Conservation (phyloP, 1,284 basidiomycete genomes). For the Garcileccinum viscosum region DNA sequence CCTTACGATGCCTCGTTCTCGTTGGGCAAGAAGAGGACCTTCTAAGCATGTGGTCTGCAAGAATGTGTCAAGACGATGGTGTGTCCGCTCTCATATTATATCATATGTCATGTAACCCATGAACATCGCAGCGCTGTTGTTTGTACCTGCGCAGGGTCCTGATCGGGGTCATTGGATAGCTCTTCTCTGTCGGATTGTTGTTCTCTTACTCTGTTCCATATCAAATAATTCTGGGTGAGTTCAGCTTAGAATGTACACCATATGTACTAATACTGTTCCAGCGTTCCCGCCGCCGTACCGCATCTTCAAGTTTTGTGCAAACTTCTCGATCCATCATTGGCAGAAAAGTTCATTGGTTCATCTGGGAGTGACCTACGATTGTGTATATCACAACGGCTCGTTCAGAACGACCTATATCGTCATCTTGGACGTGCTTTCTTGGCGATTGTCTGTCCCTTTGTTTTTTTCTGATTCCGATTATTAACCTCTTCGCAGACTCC, state of each 20-base stretch:
- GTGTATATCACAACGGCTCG: constrained; percentile 24
- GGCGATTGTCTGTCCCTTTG: constrained; percentile 33
- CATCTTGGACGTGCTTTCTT: constrained; percentile 23
- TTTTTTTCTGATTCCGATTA: neutral
- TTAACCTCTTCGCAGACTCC: constrained; percentile 24
- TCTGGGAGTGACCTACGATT: constrained; percentile 20
- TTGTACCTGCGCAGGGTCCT: constrained; percentile 44
- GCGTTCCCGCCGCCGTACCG: constrained; percentile 25
- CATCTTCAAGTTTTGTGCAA: constrained; percentile 38
- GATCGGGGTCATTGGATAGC: constrained; percentile 59
- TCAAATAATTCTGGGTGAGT: constrained; percentile 54
- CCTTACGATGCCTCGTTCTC: constrained; percentile 65
- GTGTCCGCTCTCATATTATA: constrained; percentile 22
- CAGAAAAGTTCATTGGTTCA: constrained; percentile 12
- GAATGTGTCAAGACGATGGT: constrained; percentile 48
- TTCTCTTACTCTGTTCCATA: constrained; percentile 59
- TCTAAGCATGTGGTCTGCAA: constrained; percentile 57
- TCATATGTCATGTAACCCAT: constrained; percentile 9
- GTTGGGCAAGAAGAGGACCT: constrained; percentile 61
- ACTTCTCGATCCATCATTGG: constrained; percentile 28
- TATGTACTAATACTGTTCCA: constrained; percentile 30
- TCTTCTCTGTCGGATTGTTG: constrained; percentile 55
- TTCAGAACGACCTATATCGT: constrained; percentile 25
- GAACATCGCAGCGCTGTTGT: constrained; percentile 46
- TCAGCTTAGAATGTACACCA: neutral